phyloP scores from a whole-genome alignment of 345 rosid species.

The Salix viminalis region DNA sequence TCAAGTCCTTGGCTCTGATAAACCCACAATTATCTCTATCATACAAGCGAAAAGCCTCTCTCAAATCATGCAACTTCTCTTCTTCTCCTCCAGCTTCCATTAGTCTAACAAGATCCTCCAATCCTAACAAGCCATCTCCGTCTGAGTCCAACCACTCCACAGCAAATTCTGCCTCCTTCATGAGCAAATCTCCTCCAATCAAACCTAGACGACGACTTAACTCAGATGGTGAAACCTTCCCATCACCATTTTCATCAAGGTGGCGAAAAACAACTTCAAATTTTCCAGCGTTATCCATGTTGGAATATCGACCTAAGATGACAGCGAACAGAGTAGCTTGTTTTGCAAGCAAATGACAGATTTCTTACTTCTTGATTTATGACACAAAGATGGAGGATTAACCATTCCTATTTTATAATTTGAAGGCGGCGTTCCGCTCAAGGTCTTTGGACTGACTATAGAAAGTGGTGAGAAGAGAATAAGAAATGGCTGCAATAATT shows the following conservation, averaged over 20 bases:
- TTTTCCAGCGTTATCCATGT: conserved; percentile 1
- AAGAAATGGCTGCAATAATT: neutral
- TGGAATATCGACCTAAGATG: neutral
- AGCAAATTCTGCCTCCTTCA: conserved; percentile 29
- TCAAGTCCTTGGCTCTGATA: conserved; percentile 35
- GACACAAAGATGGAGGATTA: neutral
- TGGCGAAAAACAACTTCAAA: conserved; percentile 28
- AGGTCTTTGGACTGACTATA: neutral
- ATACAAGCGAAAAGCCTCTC: conserved; percentile 43
- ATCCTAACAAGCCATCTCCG: conserved; percentile 43
- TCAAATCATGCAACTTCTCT: conserved; percentile 40
- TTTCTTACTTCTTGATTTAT: neutral
- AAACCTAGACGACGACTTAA: conserved; percentile 23
- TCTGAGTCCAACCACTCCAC: conserved; percentile 34
- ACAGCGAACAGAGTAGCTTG: neutral
- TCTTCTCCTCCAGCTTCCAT: conserved; percentile 46
- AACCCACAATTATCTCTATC: conserved; percentile 39
- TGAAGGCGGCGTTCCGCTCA: neutral
- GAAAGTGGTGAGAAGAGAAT: neutral
- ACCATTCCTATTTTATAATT: neutral
- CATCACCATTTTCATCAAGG: conserved; percentile 42
- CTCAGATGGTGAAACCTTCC: conserved; percentile 46
- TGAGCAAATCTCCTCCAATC: conserved; percentile 25
- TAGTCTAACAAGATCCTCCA: conserved; percentile 41
- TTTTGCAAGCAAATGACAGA: neutral